Percentiles rank a stretch among this genome's conserved stretches.
phyloP scores from a whole-genome alignment of 192 early-diverging fungal genomes.

The Linnemannia schmuckeri region DNA sequence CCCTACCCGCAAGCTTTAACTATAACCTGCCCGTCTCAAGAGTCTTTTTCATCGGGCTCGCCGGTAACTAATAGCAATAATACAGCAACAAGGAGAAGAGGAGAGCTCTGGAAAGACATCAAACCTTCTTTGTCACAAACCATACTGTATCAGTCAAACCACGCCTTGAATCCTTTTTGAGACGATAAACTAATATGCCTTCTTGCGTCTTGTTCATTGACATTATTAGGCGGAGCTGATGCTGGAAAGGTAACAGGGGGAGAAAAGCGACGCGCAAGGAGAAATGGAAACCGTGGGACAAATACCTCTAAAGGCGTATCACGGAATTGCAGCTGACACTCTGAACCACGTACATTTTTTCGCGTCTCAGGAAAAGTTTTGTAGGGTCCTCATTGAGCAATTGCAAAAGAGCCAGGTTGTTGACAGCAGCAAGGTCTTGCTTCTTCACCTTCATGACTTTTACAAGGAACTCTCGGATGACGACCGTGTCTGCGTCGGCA shows the following conservation, averaged over 20 bases:
- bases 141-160: neutral
- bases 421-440: conserved; percentile 61
- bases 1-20: conserved; percentile 40
- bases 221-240: conserved; percentile 44
- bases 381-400: conserved; percentile 55
- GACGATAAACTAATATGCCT: neutral
- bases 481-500: conserved; percentile 63
- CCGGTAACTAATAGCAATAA: conserved; percentile 12
- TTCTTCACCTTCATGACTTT: conserved; percentile 77
- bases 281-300: neutral
- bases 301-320: neutral
- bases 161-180: neutral
- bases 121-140: conserved; percentile 18
- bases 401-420: conserved; percentile 58
- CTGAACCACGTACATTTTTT: neutral
- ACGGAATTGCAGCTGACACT: neutral
- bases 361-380: conserved; percentile 30
- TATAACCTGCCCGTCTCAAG: conserved; percentile 26
- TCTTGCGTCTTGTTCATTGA: neutral
- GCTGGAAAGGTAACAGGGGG: conserved; percentile 42
- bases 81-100: neutral
- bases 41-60: conserved; percentile 49
- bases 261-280: neutral
- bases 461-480: conserved; percentile 68
- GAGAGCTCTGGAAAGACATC: neutral